Evolutionary conservation across 1,139 yeast species (phyloP).

Genomic region (Pichia sp.): DNA sequence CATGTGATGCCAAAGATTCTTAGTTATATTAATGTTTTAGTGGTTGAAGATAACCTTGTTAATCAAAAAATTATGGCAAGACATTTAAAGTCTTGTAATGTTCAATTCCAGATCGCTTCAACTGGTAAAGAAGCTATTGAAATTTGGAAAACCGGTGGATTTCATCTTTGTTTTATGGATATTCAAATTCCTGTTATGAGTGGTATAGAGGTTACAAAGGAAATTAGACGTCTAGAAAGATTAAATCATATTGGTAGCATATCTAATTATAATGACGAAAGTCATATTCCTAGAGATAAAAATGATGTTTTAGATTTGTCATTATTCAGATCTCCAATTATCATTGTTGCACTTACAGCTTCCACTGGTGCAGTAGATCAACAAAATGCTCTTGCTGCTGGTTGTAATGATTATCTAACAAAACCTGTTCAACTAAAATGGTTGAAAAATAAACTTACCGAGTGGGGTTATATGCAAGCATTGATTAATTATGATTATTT

Average conservation of each 20-base stretch:
- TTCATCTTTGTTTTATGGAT: slow-evolving; percentile 89
- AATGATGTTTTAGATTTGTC: slow-evolving; percentile 52
- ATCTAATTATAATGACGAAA: slow-evolving; percentile 4
- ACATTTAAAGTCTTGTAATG: slow-evolving; percentile 80
- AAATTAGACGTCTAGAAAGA: slow-evolving; percentile 76
- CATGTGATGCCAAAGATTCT: slow-evolving; percentile 43
- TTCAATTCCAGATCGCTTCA: slow-evolving; percentile 78
- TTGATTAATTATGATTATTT: slow-evolving; percentile 89
- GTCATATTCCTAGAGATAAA: not conserved
- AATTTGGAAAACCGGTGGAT: slow-evolving; percentile 88
- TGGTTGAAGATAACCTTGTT: slow-evolving; percentile 93
- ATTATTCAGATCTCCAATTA: slow-evolving; percentile 80
- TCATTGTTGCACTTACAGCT: slow-evolving; percentile 93
- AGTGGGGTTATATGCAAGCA: slow-evolving; percentile 98
- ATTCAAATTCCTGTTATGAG: slow-evolving; percentile 90
- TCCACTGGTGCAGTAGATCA: slow-evolving; percentile 82
- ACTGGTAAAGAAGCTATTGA: slow-evolving; percentile 91
- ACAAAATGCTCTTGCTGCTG: slow-evolving; percentile 89
- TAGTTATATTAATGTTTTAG: slow-evolving; percentile 83
- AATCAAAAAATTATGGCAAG: slow-evolving; percentile 91
- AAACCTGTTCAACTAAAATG: slow-evolving; percentile 93
- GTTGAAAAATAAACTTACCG: slow-evolving; percentile 90
- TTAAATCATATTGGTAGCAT: slow-evolving; percentile 71
- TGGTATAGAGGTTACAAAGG: slow-evolving; percentile 88
- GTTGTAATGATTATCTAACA: slow-evolving; percentile 94